Evolutionary conservation across 2,329 filamentous ascomycete species (phyloP), one percentile per base, ranked within the genome.

Genomic region (Diplocarpon rosae): DNA sequence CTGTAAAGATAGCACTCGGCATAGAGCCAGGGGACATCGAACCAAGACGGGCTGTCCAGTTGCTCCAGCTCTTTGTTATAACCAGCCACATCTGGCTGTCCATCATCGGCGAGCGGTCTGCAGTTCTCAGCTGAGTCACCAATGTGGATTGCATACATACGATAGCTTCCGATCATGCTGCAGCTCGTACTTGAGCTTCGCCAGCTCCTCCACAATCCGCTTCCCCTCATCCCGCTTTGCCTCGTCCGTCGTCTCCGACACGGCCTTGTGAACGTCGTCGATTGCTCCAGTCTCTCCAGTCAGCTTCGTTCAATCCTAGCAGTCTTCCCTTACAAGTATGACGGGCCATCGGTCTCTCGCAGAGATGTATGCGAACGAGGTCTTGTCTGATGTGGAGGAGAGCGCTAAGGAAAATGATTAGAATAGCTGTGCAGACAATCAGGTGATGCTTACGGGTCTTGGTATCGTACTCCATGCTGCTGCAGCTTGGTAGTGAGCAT

Each of bases 1-100:
- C 84, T 73, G 69, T 90, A 96, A 47, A 98, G 74, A 64, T 96
- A 96, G 69, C 92, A 96, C 69, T 98, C 92, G 20, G 83, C 71
- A 65, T 78, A 98, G 1, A 98, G 73, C 92, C 92, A 98, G 5
- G 88, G 76, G 5, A 83, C 78, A 51, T 83, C 74, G 60, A 90
- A 83, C 92, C 92, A 98, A 37, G 75, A 80, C 0, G 84, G 78
- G 37, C 73, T 76, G 35, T 81, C 84, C 15, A 87, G 73, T 52
- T 80, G 72, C 53, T 83, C 75, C 5, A 98, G 68, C 65, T 96
- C 89, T 52, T 80, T 71, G 67, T 98, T 98, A 68, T 95, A 98
- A 33, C 75, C 70, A 12, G 73, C 73, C 27, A 95, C 76, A 56
- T 95, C 61, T 31, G 52, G 45, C 12, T 55, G 42, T 20, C 59